phyloP scores from a whole-genome alignment of 306 rosid genomes.

The Leucaena leucocephala region DNA sequence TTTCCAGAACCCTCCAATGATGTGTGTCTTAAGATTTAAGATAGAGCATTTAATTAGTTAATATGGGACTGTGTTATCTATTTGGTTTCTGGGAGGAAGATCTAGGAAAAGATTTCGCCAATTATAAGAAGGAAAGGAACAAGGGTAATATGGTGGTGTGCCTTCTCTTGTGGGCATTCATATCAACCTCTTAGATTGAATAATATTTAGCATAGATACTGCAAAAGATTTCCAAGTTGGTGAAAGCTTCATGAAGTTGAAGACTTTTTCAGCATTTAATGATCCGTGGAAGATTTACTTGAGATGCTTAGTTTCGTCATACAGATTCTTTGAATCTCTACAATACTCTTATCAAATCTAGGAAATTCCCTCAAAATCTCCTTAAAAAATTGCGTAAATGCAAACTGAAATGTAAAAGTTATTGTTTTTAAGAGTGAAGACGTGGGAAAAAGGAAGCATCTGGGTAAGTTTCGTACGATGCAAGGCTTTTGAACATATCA shows the following conservation, averaged over 20 bases:
- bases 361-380: slow-evolving; percentile 58
- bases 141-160: slow-evolving; percentile 43
- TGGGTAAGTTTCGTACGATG: slow-evolving; percentile 58
- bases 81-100: slow-evolving; percentile 43
- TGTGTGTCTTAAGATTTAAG: slow-evolving; percentile 49
- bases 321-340: slow-evolving; percentile 53
- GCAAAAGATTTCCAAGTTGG: slow-evolving; percentile 60
- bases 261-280: slow-evolving; percentile 52
- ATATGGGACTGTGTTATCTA: slow-evolving; percentile 37
- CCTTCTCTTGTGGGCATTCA: slow-evolving; percentile 36
- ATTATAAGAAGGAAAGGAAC: slow-evolving; percentile 34
- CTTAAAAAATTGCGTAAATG: slow-evolving; percentile 54
- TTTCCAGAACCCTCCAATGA: slow-evolving; percentile 48
- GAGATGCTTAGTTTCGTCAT: slow-evolving; percentile 47
- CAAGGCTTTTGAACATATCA: slow-evolving; percentile 45
- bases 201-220: slow-evolving; percentile 65
- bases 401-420: neutral
- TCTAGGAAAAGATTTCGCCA: slow-evolving; percentile 64
- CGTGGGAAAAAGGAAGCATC: slow-evolving; percentile 70
- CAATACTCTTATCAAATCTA: slow-evolving; percentile 52
- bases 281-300: slow-evolving; percentile 52
- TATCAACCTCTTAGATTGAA: slow-evolving; percentile 40
- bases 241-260: slow-evolving; percentile 40
- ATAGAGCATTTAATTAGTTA: slow-evolving; percentile 19
- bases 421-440: slow-evolving; percentile 35